Evolutionary conservation across 2,329 filamentous ascomycete genomes (phyloP).

Genomic region (Hypocreales sp.): DNA sequence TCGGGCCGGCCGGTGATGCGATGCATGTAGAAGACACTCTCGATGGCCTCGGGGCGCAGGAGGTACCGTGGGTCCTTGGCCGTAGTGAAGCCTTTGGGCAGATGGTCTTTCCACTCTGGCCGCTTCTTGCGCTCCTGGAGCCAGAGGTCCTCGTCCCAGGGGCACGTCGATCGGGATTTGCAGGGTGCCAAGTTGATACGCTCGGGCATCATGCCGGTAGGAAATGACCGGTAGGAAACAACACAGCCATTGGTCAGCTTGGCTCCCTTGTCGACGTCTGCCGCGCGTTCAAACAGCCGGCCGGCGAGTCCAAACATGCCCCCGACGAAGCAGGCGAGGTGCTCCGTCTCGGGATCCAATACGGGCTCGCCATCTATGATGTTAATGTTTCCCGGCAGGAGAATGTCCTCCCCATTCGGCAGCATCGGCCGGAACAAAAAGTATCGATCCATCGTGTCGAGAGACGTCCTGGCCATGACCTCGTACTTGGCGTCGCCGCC

Average conservation of each 20-base stretch:
- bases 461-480: conserved; percentile 37
- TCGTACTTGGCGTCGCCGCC: conserved; percentile 39
- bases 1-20: conserved; percentile 49
- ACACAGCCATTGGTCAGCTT: conserved; percentile 35
- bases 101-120: conserved; percentile 6
- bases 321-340: conserved; percentile 35
- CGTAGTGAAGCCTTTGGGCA: conserved; percentile 39
- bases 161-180: conserved; percentile 14
- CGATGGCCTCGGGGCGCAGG: conserved; percentile 61
- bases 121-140: conserved; percentile 32
- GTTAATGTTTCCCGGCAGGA: conserved; percentile 30
- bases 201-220: conserved; percentile 37
- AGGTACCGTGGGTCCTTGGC: conserved; percentile 44
- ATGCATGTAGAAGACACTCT: conserved; percentile 67
- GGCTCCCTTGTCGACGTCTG: conserved; percentile 25
- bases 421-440: conserved; percentile 49
- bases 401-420: conserved; percentile 33
- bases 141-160: conserved; percentile 22
- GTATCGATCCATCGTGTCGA: conserved; percentile 38
- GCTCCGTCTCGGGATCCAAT: conserved; percentile 21
- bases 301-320: conserved; percentile 34
- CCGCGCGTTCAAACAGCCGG: conserved; percentile 22
- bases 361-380: conserved; percentile 7
- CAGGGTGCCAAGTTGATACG: conserved; percentile 27
- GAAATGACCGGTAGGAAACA: conserved; percentile 31